Conservation (phyloP, 1,284 basidiomycete species). For the Cerrena zonata region DNA sequence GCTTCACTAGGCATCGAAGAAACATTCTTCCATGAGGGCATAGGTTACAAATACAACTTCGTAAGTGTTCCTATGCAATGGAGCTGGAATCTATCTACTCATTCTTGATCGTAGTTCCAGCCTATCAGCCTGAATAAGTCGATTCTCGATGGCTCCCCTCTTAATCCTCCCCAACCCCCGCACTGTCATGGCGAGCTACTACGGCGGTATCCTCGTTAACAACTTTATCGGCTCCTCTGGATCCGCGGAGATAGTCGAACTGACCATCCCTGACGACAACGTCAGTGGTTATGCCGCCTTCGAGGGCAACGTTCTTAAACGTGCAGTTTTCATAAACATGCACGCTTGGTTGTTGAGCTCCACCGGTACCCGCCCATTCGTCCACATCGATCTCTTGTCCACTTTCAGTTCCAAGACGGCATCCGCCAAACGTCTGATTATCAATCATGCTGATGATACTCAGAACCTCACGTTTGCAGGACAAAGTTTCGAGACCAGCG, state of each 20-base stretch:
- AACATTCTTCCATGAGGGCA: slow-evolving; percentile 37
- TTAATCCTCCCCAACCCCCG: slow-evolving; percentile 42
- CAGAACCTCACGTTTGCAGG: slow-evolving; percentile 57
- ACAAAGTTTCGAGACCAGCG: slow-evolving; percentile 55
- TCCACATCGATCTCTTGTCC: slow-evolving; percentile 41
- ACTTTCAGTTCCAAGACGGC: slow-evolving; percentile 19
- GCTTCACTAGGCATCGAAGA: slow-evolving; percentile 33
- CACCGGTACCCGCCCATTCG: slow-evolving; percentile 30
- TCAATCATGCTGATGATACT: slow-evolving; percentile 51
- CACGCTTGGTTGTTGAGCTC: slow-evolving; percentile 42
- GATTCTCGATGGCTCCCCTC: slow-evolving; percentile 42
- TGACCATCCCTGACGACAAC: slow-evolving; percentile 42
- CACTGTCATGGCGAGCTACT: slow-evolving; percentile 60
- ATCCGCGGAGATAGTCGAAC: slow-evolving; percentile 43
- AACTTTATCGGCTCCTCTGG: slow-evolving; percentile 38
- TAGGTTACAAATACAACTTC: slow-evolving; percentile 42
- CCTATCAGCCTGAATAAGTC: slow-evolving; percentile 48
- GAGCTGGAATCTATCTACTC: neutral
- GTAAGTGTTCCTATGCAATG: slow-evolving; percentile 20
- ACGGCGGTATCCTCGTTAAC: slow-evolving; percentile 48
- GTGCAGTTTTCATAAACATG: slow-evolving; percentile 55
- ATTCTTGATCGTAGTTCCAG: slow-evolving; percentile 46
- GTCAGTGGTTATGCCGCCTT: slow-evolving; percentile 62
- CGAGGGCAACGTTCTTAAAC: slow-evolving; percentile 38
- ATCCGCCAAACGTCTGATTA: slow-evolving; percentile 13